A percentile compares a stretch with the other conserved stretches of the same genome.
phyloP scores from a whole-genome alignment of 768 basidiomycete genomes.

The Pulveroboletus ravenelii region DNA sequence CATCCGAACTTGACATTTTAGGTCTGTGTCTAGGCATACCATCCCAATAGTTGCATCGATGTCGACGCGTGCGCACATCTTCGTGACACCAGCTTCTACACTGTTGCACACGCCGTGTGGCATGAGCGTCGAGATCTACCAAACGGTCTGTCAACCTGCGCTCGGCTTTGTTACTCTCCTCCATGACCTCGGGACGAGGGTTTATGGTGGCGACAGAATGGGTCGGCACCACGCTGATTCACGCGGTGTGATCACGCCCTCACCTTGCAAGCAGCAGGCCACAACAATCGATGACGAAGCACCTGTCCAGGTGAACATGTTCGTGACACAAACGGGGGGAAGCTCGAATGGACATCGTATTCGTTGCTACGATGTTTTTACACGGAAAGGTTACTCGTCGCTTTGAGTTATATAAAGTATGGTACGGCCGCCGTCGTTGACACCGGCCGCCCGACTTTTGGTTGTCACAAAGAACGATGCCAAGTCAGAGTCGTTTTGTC shows the following conservation, averaged over 20 bases:
- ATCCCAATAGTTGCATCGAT: constrained; percentile 52
- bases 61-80: constrained; percentile 68
- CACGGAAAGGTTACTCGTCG: constrained; percentile 30
- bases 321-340: constrained; percentile 52
- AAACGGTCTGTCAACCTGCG: constrained; percentile 21
- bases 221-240: not conserved
- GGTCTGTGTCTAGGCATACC: constrained; percentile 49
- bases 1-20: constrained; percentile 45
- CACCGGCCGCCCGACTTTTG: not conserved
- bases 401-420: constrained; percentile 15
- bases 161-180: constrained; percentile 49
- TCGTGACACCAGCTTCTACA: constrained; percentile 55
- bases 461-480: constrained; percentile 16
- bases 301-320: constrained; percentile 67
- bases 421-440: not conserved
- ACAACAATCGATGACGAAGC: constrained; percentile 57
- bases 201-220: constrained; percentile 27
- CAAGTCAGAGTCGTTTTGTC: constrained; percentile 26
- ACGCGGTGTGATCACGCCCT: constrained; percentile 7
- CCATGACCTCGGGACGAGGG: constrained; percentile 52
- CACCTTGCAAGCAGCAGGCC: constrained; percentile 50
- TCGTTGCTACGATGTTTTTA: constrained; percentile 17
- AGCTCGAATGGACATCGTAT: constrained; percentile 13
- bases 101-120: constrained; percentile 41
- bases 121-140: constrained; percentile 48